Conservation (phyloP, 345 rosid genomes). For the Microthlaspi erraticum region DNA sequence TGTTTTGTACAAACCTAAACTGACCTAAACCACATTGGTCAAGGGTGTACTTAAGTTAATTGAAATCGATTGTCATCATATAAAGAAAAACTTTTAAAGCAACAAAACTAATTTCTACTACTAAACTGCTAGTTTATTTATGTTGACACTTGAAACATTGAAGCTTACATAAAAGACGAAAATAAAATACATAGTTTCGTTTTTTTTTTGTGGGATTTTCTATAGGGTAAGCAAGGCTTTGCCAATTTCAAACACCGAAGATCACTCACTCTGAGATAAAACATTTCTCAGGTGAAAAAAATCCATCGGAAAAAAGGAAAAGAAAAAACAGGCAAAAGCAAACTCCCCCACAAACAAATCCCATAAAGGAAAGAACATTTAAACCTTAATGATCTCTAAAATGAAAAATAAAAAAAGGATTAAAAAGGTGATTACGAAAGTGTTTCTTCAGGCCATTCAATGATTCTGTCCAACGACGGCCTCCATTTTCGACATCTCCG, state of each 20-base stretch:
- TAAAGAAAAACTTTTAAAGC: background rate
- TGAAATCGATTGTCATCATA: background rate
- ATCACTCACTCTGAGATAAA: constrained; percentile 30
- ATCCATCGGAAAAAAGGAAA: constrained; percentile 21
- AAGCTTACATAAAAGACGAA: constrained; percentile 34
- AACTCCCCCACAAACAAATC: constrained; percentile 28
- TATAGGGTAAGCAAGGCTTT: constrained; percentile 27
- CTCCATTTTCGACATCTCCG: constrained; percentile 54
- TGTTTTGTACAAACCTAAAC: background rate
- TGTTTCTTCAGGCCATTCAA: constrained; percentile 53
- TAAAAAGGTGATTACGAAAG: constrained; percentile 27
- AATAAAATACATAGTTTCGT: constrained; percentile 37
- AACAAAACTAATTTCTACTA: background rate
- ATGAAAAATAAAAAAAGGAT: background rate
- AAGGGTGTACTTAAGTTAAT: constrained; percentile 1
- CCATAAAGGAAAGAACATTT: background rate
- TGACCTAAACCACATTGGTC: background rate
- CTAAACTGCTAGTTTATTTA: constrained; percentile 31
- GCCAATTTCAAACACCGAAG: constrained; percentile 38
- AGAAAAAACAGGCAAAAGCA: constrained; percentile 36
- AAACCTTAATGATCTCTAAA: constrained; percentile 2
- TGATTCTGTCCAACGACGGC: constrained; percentile 72
- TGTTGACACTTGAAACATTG: constrained; percentile 23
- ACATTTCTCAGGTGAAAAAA: constrained; percentile 41
- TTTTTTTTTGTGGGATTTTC: constrained; percentile 26